Base-by-base conservation (phyloP, 202 grass and related monocot species). In the Brachypodium distachyon region DNA sequence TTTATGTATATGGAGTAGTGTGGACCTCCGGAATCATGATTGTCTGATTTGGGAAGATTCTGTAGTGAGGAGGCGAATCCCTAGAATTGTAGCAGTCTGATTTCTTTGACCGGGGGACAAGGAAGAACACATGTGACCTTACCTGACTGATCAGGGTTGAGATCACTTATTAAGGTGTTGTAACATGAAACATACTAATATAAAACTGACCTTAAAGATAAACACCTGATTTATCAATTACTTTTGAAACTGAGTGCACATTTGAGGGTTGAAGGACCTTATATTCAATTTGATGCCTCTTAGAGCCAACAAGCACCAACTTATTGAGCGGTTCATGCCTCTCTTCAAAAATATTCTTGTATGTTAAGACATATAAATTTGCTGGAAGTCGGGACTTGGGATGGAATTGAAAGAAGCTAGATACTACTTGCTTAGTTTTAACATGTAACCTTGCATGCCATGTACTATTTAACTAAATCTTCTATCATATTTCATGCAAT, bases 211-310 rank as follows among this genome's bases (percentile, higher is more conserved):
- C 41, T 73, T 13, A 58, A 13, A 31, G 40, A 12, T 52, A 66
- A 66, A 61, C 17, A 65, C 5, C n/a, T n/a, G n/a, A n/a, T n/a
- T n/a, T n/a, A n/a, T n/a, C n/a, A n/a, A n/a, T n/a, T n/a, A n/a
- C n/a, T n/a, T n/a, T n/a, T n/a, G n/a, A n/a, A n/a, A n/a, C n/a
- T n/a, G n/a, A n/a, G n/a, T n/a, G n/a, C n/a, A n/a, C n/a, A n/a
- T n/a, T n/a, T 87, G 40, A 52, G 40, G 80, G 31, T 73, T 61
- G 22, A 73, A 83, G 19, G 14, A 73, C 33, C 25, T 42, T 77
- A 77, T 67, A 57, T 59, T 73, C 14, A 50, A 32, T 13, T 40
- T 51, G 29, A 77, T 58, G 23, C 49, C 34, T 28, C 49, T 64
- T 77, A 65, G 40, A 82, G 41, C 13, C 40, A 78, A 28, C 5